Conservation (phyloP, 495 filamentous ascomycete species). For the Penicillium paradoxum region DNA sequence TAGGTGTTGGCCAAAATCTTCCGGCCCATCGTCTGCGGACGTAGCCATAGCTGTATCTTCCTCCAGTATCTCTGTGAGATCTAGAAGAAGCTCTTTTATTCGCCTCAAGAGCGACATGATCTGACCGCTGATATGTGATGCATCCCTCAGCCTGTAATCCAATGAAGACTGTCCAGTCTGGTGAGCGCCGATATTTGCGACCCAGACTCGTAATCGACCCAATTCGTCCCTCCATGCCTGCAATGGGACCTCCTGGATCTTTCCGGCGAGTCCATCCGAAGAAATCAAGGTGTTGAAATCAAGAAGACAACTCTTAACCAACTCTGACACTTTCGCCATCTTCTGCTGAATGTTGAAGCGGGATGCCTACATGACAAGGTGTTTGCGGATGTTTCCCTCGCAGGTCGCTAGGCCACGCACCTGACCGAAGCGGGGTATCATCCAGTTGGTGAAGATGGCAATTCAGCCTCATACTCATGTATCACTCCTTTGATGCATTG, state of each 20-base stretch:
- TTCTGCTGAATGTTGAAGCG: no score
- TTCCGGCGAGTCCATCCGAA: neutral
- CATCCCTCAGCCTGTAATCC: slow-evolving; percentile 42
- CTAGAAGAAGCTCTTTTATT: slow-evolving; percentile 9
- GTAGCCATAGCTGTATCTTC: slow-evolving; percentile 1
- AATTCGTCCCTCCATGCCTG: slow-evolving; percentile 28
- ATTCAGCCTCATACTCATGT: no score
- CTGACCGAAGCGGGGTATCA: no score
- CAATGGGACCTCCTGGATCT: slow-evolving; percentile 3
- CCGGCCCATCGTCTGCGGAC: neutral
- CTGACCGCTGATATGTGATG: slow-evolving; percentile 36
- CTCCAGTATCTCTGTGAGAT: neutral
- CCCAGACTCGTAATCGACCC: slow-evolving; percentile 41
- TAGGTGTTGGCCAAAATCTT: neutral
- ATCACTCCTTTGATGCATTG: neutral
- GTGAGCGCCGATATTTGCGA: slow-evolving; percentile 43
- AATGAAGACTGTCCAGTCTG: slow-evolving; percentile 37
- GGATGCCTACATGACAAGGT: no score
- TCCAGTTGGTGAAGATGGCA: no score
- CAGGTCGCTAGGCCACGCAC: no score
- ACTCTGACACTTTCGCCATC: no score
- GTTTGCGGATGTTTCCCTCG: no score
- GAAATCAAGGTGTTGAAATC: neutral
- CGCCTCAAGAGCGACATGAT: slow-evolving; percentile 29
- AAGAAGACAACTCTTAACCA: neutral